A percentile compares a stretch with the other conserved stretches of the same genome.
Evolutionary conservation across 2,329 filamentous ascomycete species (phyloP).

Genomic region (Aspergillus quadricinctus): DNA sequence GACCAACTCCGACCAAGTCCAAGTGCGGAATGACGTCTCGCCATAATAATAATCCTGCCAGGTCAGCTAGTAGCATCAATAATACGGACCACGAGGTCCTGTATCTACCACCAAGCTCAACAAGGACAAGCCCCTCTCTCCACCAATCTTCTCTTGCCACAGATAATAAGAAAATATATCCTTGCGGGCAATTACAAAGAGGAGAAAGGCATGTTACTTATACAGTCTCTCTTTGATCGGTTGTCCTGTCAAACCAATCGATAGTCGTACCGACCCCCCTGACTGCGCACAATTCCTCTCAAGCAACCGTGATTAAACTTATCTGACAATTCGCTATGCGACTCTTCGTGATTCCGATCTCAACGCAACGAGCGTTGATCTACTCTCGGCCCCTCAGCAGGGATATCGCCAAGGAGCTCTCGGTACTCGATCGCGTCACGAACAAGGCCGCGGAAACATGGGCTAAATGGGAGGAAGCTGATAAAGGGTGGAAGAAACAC

Average conservation of each 20-base stretch:
- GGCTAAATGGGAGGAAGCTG: conserved; percentile 81
- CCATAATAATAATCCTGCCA: background rate
- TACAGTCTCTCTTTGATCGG: conserved; percentile 12
- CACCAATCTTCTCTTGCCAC: background rate
- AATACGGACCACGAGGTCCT: background rate
- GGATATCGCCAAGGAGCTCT: conserved; percentile 51
- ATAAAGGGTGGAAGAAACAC: conserved; percentile 81
- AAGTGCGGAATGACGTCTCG: conserved; percentile 24
- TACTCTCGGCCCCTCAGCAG: conserved; percentile 76
- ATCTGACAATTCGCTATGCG: conserved; percentile 59
- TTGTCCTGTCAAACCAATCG: conserved; percentile 16
- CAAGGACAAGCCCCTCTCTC: background rate
- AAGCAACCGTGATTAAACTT: conserved; percentile 4
- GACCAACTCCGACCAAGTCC: background rate
- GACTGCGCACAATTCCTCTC: conserved; percentile 5
- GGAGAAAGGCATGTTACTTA: conserved; percentile 20
- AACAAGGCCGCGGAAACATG: conserved; percentile 71
- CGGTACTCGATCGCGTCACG: conserved; percentile 65
- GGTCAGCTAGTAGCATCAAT: background rate
- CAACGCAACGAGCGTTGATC: conserved; percentile 82
- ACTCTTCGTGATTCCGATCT: conserved; percentile 88
- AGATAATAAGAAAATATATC: background rate
- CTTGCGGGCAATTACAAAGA: background rate
- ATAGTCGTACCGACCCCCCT: conserved; percentile 15
- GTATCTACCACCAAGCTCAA: background rate